Percentiles rank a stretch among this genome's conserved stretches.
Conservation (phyloP, 2,329 filamentous ascomycete genomes). For the Aureobasidium uvarum region DNA sequence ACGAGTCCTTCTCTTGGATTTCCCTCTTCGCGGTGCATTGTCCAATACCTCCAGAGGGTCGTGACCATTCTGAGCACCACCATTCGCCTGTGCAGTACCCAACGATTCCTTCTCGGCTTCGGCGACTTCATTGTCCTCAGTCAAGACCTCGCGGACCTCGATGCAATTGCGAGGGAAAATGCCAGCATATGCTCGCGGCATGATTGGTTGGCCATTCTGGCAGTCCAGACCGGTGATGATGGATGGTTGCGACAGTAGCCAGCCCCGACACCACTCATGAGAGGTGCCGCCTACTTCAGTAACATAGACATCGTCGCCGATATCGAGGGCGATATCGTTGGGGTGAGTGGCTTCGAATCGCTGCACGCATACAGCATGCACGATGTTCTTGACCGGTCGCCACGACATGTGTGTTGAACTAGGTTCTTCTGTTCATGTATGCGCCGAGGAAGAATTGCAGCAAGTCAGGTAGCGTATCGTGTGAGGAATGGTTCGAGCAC, state of each 20-base stretch:
- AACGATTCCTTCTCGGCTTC: conserved; percentile 27
- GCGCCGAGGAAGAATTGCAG: neutral
- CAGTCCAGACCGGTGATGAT: conserved; percentile 88
- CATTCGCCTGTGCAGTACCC: conserved; percentile 3
- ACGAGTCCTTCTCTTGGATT: conserved; percentile 16
- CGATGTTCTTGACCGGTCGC: conserved; percentile 94
- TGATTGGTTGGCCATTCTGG: conserved; percentile 86
- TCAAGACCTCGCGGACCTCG: conserved; percentile 88
- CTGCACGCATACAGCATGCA: conserved; percentile 94
- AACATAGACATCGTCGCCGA: conserved; percentile 97
- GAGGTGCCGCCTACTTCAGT: conserved; percentile 88
- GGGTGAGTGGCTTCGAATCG: conserved; percentile 84
- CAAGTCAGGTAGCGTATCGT: neutral
- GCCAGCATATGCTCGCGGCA: conserved; percentile 96
- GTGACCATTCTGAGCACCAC: conserved; percentile 3
- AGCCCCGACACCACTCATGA: conserved; percentile 91
- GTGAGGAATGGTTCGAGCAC: conserved; percentile 7
- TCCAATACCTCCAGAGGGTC: neutral
- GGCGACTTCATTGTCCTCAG: conserved; percentile 53
- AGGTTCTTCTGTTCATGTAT: conserved; percentile 19
- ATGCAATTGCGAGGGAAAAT: conserved; percentile 96
- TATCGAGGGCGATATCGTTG: conserved; percentile 91
- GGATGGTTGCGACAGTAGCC: conserved; percentile 90
- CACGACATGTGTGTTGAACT: conserved; percentile 69
- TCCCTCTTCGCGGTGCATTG: neutral